Base-by-base conservation (phyloP, 805 yeast species). In the Starmerella tilneyi region DNA sequence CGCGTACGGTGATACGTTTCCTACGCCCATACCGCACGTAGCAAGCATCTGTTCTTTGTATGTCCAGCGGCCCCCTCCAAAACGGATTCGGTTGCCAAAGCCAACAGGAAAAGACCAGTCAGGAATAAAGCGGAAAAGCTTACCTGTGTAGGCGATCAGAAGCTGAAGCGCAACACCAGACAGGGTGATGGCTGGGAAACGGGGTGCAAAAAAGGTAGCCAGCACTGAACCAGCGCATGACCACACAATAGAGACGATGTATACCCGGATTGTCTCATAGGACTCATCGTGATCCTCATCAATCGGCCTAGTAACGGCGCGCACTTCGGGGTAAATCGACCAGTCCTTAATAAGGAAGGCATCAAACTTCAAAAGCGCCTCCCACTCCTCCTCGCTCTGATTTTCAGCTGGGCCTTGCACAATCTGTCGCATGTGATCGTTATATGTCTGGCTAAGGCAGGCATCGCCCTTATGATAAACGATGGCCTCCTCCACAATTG, bases 291-390 rank as follows among this genome's bases (percentile, higher is more conserved):
- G 37, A 5, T 21, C 44, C 43, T 75, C 78, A 51, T 75, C 80
- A 35, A 56, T 62, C 1, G 78, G 71, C 21, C 69, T 72, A 5
- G 73, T 69, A 24, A 75, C 72, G 7, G 80, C 70, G 26, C 81
- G 61, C 16, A 76, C 76, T 55, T 76, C 79, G 4, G 80, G 78
- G 50, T 75, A 75, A 3, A 79, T 78, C 1, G 79, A 74, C 57
- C 69, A 71, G 49, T 55, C 60, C 30, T 47, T 36, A 36, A 61
- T 63, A 36, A 72, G 56, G 19, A 66, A 68, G 4, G 76, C 76
- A 45, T 70, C 69, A 19, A 66, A 54, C 45, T 61, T 63, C 26
- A 45, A 35, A 4, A 19, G 23, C 3, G n/a, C 12, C 20, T 41
- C 46, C 43, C 47, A 45, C 27, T 54, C 54, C 4, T 63, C 62